A percentile compares a stretch with the other conserved stretches of the same genome.
These are phyloP conservation scores for Globisporangium lucens DNA, from an alignment of 352 stramenopile species.

Conservation along the genomic window DNA sequence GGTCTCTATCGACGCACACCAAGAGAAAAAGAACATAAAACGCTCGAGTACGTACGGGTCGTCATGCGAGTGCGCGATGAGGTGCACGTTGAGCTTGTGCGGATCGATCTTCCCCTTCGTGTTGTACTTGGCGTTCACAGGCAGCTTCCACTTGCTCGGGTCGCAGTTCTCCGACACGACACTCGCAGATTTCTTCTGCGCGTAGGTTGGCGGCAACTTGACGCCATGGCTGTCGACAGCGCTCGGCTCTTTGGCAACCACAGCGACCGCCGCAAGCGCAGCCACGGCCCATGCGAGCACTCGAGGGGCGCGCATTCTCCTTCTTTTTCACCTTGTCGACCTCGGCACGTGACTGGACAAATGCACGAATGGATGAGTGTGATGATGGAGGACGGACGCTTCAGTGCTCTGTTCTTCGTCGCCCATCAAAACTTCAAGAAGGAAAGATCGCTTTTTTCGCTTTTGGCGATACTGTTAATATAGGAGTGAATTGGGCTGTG, in stretches of 20 bases:
- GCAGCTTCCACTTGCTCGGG: constrained; percentile 63
- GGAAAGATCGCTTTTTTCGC: not conserved
- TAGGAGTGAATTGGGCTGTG: not conserved
- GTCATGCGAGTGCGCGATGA: constrained; percentile 97
- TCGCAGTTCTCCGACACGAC: constrained; percentile 27
- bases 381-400: not conserved
- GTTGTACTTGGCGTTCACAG: constrained; percentile 66
- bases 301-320: constrained; percentile 16
- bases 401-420: not conserved
- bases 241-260: not conserved
- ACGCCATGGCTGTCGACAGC: constrained; percentile 19
- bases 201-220: not conserved
- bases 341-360: not conserved
- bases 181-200: not conserved
- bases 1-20: not conserved
- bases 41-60: constrained; percentile 58
- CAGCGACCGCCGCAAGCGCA: constrained; percentile 11
- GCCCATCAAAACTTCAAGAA: constrained; percentile 5
- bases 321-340: not conserved
- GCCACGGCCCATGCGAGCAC: constrained; percentile 7
- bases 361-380: not conserved
- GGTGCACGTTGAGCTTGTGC: constrained; percentile 93
- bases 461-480: no score
- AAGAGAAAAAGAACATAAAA: not conserved
- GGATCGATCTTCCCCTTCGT: constrained; percentile 41